Percentiles rank a stretch among this genome's conserved stretches.
phyloP scores from a whole-genome alignment of 495 filamentous ascomycete species.

The Aspergillus conjunctus region DNA sequence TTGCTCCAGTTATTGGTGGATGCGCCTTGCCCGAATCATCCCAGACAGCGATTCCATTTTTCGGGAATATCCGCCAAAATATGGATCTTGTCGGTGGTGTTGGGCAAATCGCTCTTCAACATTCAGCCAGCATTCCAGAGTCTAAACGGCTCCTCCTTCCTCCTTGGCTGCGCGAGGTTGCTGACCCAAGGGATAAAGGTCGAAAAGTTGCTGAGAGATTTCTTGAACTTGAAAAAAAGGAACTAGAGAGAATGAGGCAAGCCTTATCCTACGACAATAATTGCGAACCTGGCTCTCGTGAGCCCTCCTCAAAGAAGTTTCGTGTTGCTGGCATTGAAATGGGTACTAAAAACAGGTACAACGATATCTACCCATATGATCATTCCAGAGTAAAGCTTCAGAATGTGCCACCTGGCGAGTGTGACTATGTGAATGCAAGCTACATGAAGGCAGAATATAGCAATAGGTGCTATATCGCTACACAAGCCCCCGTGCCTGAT shows the following conservation, averaged over 20 bases:
- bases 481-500: slow-evolving; percentile 88
- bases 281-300: slow-evolving; percentile 45
- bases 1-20: slow-evolving; percentile 81
- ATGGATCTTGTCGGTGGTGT: slow-evolving; percentile 95
- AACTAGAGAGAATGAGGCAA: slow-evolving; percentile 88
- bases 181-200: slow-evolving; percentile 67
- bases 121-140: slow-evolving; percentile 60
- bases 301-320: slow-evolving; percentile 35
- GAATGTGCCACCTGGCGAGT: slow-evolving; percentile 66
- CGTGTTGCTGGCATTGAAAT: slow-evolving; percentile 90
- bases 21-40: slow-evolving; percentile 76
- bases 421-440: slow-evolving; percentile 97
- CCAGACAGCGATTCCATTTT: slow-evolving; percentile 81
- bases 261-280: slow-evolving; percentile 69
- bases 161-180: slow-evolving; percentile 72
- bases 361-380: slow-evolving; percentile 96
- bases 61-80: slow-evolving; percentile 93
- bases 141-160: slow-evolving; percentile 58
- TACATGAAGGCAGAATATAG: slow-evolving; percentile 75
- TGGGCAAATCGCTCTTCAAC: slow-evolving; percentile 78
- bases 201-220: slow-evolving; percentile 83
- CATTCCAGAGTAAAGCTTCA: slow-evolving; percentile 84
- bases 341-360: slow-evolving; percentile 93
- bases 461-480: slow-evolving; percentile 91
- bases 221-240: slow-evolving; percentile 76